Evolutionary conservation across 192 early-diverging fungal genomes (phyloP), one percentile per base, ranked within the genome.

Genomic region (Endogone sp.): DNA sequence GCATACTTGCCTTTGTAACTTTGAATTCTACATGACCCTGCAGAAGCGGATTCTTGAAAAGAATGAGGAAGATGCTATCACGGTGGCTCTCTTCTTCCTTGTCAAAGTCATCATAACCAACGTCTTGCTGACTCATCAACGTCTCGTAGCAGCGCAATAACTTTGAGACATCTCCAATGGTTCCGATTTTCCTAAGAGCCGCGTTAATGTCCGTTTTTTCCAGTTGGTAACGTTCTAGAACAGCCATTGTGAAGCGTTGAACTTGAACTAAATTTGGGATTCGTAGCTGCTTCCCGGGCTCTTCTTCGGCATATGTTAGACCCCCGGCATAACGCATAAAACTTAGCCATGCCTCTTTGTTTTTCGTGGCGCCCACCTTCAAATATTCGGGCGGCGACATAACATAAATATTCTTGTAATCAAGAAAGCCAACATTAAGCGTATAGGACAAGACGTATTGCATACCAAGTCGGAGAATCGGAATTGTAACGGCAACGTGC

Each of bases 181-280:
- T 49, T 49, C 9, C 37, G 16, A 49, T 49, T 49, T 49, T 49
- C 37, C 37, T 6, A 49, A 49, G 37, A 49, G 9, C 37, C 37
- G 6, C 37, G 9, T 49, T 16, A 49, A 49, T 49, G 16, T 49
- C 37, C 37, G 37, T 49, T 49, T 11, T 49, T 6, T 16, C 9
- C 37, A 49, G 16, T 16, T 49, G 37, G 37, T 49, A 49, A 49
- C 69, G 67, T 13, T 63, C 13, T 3, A 75, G 62, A 67, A 71
- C 56, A 49, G 69, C 65, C 2, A 32, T 71, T 29, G 62, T 60
- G 32, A 75, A 71, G 67, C 69, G 64, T 25, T 63, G 66, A 0
- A 70, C 74, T 56, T 27, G 69, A 56, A 71, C 69, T 66, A 75
- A 56, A 28, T 69, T 76, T 60, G 75, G 49, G 68, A 76, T 68